Evolutionary conservation across 73 alveolate species (phyloP).

Genomic region (Paramecium sexaurelia): DNA sequence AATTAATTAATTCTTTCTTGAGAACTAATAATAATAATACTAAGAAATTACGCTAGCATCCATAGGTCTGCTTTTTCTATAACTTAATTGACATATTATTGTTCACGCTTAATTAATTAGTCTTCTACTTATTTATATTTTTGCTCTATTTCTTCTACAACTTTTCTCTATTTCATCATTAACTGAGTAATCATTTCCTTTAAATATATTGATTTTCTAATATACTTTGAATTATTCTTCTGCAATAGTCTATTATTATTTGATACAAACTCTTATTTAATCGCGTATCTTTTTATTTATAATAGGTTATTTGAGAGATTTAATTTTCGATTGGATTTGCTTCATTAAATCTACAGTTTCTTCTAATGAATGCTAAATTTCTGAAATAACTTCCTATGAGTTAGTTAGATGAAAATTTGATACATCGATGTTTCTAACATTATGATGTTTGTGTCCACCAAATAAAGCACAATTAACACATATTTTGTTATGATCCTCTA

Average conservation of each 20-base stretch:
- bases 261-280: slow-evolving; percentile 8
- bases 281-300: slow-evolving; percentile 51
- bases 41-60: slow-evolving; percentile 11
- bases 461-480: slow-evolving; percentile 47
- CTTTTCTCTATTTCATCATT: slow-evolving; percentile 18
- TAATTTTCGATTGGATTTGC: background rate
- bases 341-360: slow-evolving; percentile 12
- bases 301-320: slow-evolving; percentile 29
- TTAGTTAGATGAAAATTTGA: background rate
- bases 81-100: background rate
- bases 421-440: slow-evolving; percentile 52
- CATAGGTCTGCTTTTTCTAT: slow-evolving; percentile 27
- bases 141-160: slow-evolving; percentile 12
- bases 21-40: background rate
- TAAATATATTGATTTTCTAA: background rate
- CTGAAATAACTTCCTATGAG: slow-evolving; percentile 18
- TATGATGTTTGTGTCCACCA: slow-evolving; percentile 44
- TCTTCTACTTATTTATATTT: slow-evolving; percentile 39
- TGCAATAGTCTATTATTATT: background rate
- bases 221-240: slow-evolving; percentile 31
- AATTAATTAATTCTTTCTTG: slow-evolving; percentile 21
- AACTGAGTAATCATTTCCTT: slow-evolving; percentile 35
- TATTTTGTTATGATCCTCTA: slow-evolving; percentile 12
- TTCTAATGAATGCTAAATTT: background rate
- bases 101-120: background rate